These are phyloP conservation scores for Floccularia luteovirens DNA, from an alignment of 768 basidiomycete species.

Conservation along the genomic window DNA sequence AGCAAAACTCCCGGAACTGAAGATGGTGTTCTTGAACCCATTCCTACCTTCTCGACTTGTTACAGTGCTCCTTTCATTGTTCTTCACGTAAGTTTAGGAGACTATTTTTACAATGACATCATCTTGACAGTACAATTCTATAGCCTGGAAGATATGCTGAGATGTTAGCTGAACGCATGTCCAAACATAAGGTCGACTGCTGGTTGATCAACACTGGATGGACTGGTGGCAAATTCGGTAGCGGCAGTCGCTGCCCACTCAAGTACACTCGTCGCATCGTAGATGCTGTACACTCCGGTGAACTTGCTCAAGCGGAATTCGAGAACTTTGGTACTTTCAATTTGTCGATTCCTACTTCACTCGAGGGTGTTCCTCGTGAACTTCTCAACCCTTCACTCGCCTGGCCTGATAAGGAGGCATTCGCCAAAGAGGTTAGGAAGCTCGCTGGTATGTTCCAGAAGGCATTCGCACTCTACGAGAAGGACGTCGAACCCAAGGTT, in stretches of 20 bases:
- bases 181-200: constrained; percentile 81
- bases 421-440: constrained; percentile 82
- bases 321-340: constrained; percentile 81
- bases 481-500: constrained; percentile 76
- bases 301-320: constrained; percentile 80
- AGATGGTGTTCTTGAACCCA: constrained; percentile 95
- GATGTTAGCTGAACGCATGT: constrained; percentile 96
- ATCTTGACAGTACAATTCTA: constrained; percentile 3
- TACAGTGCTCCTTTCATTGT: constrained; percentile 99
- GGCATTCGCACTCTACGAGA: constrained; percentile 89
- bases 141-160: constrained; percentile 90
- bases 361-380: constrained; percentile 87
- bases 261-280: constrained; percentile 94
- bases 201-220: constrained; percentile 99
- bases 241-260: constrained; percentile 92
- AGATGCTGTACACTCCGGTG: constrained; percentile 93
- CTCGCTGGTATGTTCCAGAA: constrained; percentile 90
- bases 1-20: constrained; percentile 99
- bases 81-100: constrained; percentile 72
- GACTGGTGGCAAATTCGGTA: constrained; percentile 90
- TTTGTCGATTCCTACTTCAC: constrained; percentile 72
- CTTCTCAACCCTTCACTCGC: constrained; percentile 84
- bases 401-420: constrained; percentile 87
- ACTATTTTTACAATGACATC: neutral
- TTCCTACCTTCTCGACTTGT: constrained; percentile 98